phyloP scores from a whole-genome alignment of 1,139 yeast species.

The Suhomyces terraborum region DNA sequence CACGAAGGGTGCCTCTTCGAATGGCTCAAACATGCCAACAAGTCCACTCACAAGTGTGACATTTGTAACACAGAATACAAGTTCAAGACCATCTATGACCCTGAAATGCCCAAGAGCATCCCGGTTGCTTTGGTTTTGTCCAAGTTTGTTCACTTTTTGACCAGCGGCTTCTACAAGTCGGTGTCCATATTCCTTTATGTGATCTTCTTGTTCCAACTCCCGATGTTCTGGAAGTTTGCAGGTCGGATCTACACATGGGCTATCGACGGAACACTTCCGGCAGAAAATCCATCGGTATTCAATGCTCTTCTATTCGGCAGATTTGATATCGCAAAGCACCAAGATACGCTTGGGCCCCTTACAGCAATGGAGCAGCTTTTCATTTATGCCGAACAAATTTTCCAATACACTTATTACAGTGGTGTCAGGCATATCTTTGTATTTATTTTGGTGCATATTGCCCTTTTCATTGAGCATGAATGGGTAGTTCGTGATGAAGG shows the following conservation, averaged over 20 bases:
- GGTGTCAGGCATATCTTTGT: conserved; percentile 44
- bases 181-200: conserved; percentile 37
- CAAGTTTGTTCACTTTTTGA: conserved; percentile 36
- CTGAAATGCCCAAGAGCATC: conserved; percentile 65
- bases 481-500: conserved; percentile 75
- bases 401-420: conserved; percentile 40
- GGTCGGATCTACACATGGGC: conserved; percentile 57
- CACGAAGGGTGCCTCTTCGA: conserved; percentile 91
- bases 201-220: conserved; percentile 51
- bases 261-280: conserved; percentile 53
- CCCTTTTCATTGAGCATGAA: conserved; percentile 62
- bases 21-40: conserved; percentile 75
- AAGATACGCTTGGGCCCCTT: neutral
- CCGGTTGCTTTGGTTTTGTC: conserved; percentile 53
- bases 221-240: conserved; percentile 55
- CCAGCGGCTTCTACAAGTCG: conserved; percentile 27
- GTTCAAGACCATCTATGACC: conserved; percentile 71
- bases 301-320: conserved; percentile 55
- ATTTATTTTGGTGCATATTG: conserved; percentile 45
- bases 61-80: conserved; percentile 80
- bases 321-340: conserved; percentile 17
- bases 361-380: conserved; percentile 3
- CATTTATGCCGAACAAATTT: conserved; percentile 16
- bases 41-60: conserved; percentile 72
- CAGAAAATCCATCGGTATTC: conserved; percentile 32